phyloP scores from a whole-genome alignment of 2,329 filamentous ascomycete genomes.

The Blastomyces gilchristii region DNA sequence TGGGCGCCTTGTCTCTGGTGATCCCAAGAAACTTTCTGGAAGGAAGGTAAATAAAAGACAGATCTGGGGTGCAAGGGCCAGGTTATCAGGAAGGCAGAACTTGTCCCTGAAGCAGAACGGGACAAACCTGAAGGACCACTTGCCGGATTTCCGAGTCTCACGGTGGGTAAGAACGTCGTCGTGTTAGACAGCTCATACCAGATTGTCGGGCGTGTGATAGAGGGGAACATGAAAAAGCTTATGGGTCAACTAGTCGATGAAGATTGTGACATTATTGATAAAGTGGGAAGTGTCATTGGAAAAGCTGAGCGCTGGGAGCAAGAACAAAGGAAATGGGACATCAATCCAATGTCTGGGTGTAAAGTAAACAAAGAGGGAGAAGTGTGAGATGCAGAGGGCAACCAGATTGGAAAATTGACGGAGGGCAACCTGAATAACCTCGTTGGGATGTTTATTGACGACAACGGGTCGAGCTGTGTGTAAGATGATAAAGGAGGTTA shows the following conservation, averaged over 20 bases:
- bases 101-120: conserved; percentile 43
- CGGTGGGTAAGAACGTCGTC: conserved; percentile 49
- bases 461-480: conserved; percentile 65
- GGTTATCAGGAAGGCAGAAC: conserved; percentile 49
- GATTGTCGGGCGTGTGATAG: conserved; percentile 49
- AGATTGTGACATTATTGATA: conserved; percentile 59
- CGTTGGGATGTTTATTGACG: conserved; percentile 36
- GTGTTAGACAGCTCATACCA: conserved; percentile 44
- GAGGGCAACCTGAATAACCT: conserved; percentile 35
- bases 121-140: conserved; percentile 46
- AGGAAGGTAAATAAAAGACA: conserved; percentile 54
- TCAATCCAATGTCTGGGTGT: conserved; percentile 50
- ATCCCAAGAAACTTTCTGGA: conserved; percentile 46
- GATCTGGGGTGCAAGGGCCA: conserved; percentile 54
- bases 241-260: conserved; percentile 57
- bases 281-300: conserved; percentile 56
- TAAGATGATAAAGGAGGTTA: conserved; percentile 72
- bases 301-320: conserved; percentile 60
- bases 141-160: conserved; percentile 48
- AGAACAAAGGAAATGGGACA: conserved; percentile 43
- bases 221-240: conserved; percentile 55
- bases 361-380: conserved; percentile 45
- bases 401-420: conserved; percentile 38
- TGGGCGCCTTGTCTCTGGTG: conserved; percentile 49
- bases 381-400: conserved; percentile 37